A percentile compares a stretch with the other conserved stretches of the same genome.
phyloP scores from a whole-genome alignment of 164 flowering plant species.

The Protea cynaroides region DNA sequence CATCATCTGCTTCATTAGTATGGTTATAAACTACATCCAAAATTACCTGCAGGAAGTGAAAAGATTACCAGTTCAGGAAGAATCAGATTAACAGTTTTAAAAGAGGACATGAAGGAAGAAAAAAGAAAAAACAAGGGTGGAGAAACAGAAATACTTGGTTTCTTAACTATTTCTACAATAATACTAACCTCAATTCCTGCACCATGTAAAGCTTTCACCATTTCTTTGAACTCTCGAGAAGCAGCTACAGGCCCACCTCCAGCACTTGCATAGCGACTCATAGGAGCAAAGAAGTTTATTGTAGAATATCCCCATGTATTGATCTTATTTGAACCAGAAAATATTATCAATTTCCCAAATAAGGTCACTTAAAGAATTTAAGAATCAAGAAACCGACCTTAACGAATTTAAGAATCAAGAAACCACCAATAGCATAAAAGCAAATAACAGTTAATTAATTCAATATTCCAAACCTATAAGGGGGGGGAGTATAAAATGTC shows the following conservation, averaged over 20 bases:
- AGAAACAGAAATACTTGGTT: not conserved
- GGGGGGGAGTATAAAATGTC: not conserved
- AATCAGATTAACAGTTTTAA: not conserved
- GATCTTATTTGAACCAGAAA: constrained; percentile 36
- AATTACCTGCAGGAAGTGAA: constrained; percentile 55
- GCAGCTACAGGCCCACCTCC: constrained; percentile 87
- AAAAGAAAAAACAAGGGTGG: not conserved
- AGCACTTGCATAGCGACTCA: constrained; percentile 95
- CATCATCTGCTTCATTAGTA: constrained; percentile 94
- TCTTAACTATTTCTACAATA: not conserved
- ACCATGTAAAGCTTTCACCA: constrained; percentile 91
- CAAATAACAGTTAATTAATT: not conserved
- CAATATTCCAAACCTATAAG: not conserved
- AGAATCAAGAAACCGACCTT: not conserved
- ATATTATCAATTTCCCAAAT: not conserved
- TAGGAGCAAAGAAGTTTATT: constrained; percentile 96
- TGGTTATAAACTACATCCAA: constrained; percentile 98
- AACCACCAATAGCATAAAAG: not conserved
- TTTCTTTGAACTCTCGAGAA: constrained; percentile 77
- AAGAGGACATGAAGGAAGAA: not conserved
- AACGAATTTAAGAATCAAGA: not conserved
- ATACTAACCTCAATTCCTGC: constrained; percentile 87
- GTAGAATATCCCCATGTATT: constrained; percentile 99
- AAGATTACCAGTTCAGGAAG: not conserved
- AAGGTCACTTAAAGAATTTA: not conserved